phyloP scores from a whole-genome alignment of 192 early-diverging fungal species.

The Backusella australiensis region DNA sequence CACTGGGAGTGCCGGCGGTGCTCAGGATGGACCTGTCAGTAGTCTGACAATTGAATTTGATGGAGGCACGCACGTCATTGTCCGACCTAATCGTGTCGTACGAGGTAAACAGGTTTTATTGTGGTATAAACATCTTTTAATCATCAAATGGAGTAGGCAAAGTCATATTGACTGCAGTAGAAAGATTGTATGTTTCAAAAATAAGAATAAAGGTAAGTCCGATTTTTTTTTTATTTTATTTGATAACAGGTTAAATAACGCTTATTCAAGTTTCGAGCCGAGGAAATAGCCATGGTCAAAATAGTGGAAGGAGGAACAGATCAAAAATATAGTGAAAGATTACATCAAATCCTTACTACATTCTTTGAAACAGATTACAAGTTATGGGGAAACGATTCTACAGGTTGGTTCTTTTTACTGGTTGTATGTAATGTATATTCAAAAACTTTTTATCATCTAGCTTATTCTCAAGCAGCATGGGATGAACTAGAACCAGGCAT shows the following conservation, averaged over 20 bases:
- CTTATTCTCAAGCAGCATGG: conserved; percentile 37
- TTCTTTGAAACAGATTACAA: conserved; percentile 36
- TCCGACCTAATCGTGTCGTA: conserved; percentile 35
- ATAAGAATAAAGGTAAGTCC: conserved; percentile 35
- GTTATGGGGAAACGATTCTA: conserved; percentile 31
- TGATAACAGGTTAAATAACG: not conserved
- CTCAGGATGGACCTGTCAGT: not conserved
- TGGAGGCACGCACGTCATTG: conserved; percentile 38
- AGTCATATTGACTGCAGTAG: conserved; percentile 26
- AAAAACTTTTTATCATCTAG: not conserved
- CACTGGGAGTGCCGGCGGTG: not conserved
- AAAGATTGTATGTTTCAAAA: conserved; percentile 31
- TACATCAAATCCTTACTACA: conserved; percentile 34
- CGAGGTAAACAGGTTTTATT: conserved; percentile 18
- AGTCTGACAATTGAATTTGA: conserved; percentile 36
- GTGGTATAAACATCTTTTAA: too few relatives aligned
- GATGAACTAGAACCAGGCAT: conserved; percentile 32
- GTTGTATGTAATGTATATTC: not conserved
- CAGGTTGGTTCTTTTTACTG: not conserved
- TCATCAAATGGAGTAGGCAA: conserved; percentile 8
- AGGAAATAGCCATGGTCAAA: conserved; percentile 32
- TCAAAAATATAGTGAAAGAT: conserved; percentile 23
- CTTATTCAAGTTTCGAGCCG: conserved; percentile 30
- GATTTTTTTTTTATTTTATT: not conserved
- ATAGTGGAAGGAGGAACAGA: conserved; percentile 21